These are phyloP conservation scores for Diaporthe vaccinii DNA, from an alignment of 2,329 filamentous ascomycete species.

Conservation along the genomic window DNA sequence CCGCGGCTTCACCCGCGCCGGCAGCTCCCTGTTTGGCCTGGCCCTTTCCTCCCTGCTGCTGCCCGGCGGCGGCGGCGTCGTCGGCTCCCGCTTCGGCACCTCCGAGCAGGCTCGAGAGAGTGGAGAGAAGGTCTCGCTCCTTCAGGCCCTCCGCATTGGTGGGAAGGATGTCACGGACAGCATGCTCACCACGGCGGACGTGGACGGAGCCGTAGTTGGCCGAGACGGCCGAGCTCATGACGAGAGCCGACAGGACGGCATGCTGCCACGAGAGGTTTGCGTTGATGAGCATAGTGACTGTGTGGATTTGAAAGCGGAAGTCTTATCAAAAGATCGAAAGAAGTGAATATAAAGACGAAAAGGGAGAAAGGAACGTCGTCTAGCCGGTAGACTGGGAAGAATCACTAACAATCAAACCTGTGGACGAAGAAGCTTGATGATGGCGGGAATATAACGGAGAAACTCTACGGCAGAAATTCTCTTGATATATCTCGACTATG, in stretches of 20 bases:
- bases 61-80: not conserved
- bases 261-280: constrained; percentile 23
- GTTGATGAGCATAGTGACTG: constrained; percentile 30
- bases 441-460: not conserved
- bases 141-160: not conserved
- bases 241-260: constrained; percentile 35
- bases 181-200: constrained; percentile 24
- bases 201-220: constrained; percentile 28
- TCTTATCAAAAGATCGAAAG: constrained; percentile 31
- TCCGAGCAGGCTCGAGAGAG: constrained; percentile 7
- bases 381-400: constrained; percentile 22
- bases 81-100: not conserved
- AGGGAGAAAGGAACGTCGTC: constrained; percentile 21
- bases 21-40: not conserved
- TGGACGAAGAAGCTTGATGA: constrained; percentile 15
- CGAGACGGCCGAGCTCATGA: constrained; percentile 34
- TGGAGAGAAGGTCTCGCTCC: constrained; percentile 9
- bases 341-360: constrained; percentile 5
- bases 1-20: constrained; percentile 1
- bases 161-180: not conserved
- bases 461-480: not conserved
- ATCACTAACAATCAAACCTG: constrained; percentile 30
- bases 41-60: constrained; percentile 1
- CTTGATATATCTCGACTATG: constrained; percentile 18
- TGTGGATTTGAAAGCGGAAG: not conserved